Base-by-base conservation (phyloP, 2,329 filamentous ascomycete genomes). In the Chaetomium sp. region DNA sequence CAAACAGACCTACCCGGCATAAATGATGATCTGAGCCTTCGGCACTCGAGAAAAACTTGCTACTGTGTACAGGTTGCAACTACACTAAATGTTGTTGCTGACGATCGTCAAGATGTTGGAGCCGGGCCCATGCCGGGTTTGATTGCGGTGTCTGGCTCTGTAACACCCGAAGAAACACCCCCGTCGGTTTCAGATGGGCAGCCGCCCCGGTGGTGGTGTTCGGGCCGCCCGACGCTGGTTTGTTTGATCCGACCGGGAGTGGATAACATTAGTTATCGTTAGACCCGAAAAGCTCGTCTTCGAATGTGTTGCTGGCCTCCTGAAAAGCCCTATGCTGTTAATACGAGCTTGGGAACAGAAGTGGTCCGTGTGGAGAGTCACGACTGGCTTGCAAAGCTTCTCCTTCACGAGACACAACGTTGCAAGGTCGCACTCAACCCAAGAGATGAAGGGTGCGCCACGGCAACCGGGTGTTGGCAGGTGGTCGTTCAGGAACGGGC, bases 131-230 rank as follows among this genome's bases (percentile, higher is more conserved):
- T 51, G 49, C 49, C 27, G 14, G 40, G 11, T 43, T 51, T 51
- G 12, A 51, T 51, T 51, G 45, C 45, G 45, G 47, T 49, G 47
- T n/a, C 36, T 49, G 14, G 51, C 51, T 37, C 33, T 49, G 48
- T 41, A 52, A 38, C 49, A 44, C 41, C 40, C 36, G 33, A 51
- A 36, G 46, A 48, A 41, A 56, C 35, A 40, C n/a, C 48, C 53
- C 57, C 49, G 33, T 41, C 37, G 32, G 54, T 59, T 59, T 59
- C 58, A 58, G 58, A 37, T 54, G 32, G 8, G 50, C 55, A 53
- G 47, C 42, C 50, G 34, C 36, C 42, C 42, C 12, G n/a, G 10
- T 19, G 9, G 7, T 19, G n/a, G n/a, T 7, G 11, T 38, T 49
- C 37, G 40, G 51, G 44, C 45, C 46, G 45, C 36, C 33, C 32